Evolutionary conservation across 2,329 filamentous ascomycete species (phyloP).

Genomic region (Diaporthe citri): DNA sequence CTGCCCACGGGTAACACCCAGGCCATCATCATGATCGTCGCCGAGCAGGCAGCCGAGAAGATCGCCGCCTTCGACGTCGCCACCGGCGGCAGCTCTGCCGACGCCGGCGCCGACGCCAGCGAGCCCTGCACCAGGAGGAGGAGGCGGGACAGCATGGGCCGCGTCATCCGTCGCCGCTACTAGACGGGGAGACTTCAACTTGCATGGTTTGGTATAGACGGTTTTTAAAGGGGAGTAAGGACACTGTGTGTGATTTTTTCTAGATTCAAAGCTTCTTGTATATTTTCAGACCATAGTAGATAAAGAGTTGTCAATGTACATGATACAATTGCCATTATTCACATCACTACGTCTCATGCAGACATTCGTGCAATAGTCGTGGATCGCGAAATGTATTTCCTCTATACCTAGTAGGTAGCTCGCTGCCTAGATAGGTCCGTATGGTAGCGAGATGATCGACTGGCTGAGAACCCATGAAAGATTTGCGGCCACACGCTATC

Average conservation of each 20-base stretch:
- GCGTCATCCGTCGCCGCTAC: slow-evolving; percentile 14
- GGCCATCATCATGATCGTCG: slow-evolving; percentile 55
- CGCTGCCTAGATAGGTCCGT: background rate
- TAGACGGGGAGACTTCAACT: background rate
- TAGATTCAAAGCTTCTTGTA: slow-evolving; percentile 31
- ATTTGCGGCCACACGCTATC: too few relatives aligned
- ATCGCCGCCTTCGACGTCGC: slow-evolving; percentile 36
- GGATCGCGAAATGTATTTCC: too few relatives aligned
- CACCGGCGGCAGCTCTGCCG: background rate
- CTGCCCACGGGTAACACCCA: slow-evolving; percentile 72
- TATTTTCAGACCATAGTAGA: slow-evolving; percentile 18
- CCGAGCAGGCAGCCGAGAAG: slow-evolving; percentile 52
- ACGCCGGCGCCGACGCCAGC: background rate
- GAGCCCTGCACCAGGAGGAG: slow-evolving; percentile 11
- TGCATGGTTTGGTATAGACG: slow-evolving; percentile 9
- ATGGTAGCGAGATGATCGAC: background rate
- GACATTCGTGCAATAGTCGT: background rate
- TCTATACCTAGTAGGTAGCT: too few relatives aligned
- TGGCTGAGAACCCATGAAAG: background rate
- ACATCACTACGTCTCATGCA: background rate
- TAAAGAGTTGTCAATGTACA: slow-evolving; percentile 16
- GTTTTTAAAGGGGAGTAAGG: slow-evolving; percentile 12
- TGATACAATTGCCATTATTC: slow-evolving; percentile 1
- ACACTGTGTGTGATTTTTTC: background rate
- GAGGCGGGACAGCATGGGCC: slow-evolving; percentile 13